Conservation (phyloP, 1,139 yeast species). For the Oligophagozyma castellii region DNA sequence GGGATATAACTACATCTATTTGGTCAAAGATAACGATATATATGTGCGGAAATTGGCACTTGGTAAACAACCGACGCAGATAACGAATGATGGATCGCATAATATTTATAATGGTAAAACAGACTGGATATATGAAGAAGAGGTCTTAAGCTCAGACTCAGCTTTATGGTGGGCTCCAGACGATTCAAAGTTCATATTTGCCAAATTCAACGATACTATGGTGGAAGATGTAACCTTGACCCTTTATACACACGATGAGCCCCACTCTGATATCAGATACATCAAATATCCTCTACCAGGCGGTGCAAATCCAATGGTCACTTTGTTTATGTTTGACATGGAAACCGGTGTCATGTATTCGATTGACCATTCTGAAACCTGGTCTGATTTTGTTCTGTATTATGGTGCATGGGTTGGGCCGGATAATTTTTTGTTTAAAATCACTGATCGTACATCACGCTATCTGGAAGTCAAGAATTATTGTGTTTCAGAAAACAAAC, state of each 20-base stretch:
- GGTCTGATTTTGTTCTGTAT: slow-evolving; percentile 38
- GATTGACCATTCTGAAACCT: slow-evolving; percentile 9
- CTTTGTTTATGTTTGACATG: slow-evolving; percentile 34
- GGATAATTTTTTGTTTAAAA: slow-evolving; percentile 42
- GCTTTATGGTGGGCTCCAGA: slow-evolving; percentile 86
- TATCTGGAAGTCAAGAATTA: slow-evolving; percentile 28
- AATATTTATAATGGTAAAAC: slow-evolving; percentile 74
- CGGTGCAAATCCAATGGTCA: slow-evolving; percentile 48
- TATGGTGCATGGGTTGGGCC: slow-evolving; percentile 59
- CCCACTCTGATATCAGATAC: slow-evolving; percentile 42
- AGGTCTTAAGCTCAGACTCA: slow-evolving; percentile 48
- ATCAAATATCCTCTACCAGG: slow-evolving; percentile 92
- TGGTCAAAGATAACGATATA: slow-evolving; percentile 55
- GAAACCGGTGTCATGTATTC: slow-evolving; percentile 19
- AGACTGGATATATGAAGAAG: slow-evolving; percentile 98
- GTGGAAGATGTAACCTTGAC: slow-evolving; percentile 58
- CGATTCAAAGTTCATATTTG: slow-evolving; percentile 48
- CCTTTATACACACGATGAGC: slow-evolving; percentile 37
- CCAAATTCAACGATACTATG: slow-evolving; percentile 54
- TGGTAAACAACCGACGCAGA: slow-evolving; percentile 21
- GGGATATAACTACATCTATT: slow-evolving; percentile 48
- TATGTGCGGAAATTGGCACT: slow-evolving; percentile 35
- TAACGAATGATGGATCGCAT: slow-evolving; percentile 58
- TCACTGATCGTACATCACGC: slow-evolving; percentile 61
- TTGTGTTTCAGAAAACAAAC: slow-evolving; percentile 27